These are phyloP conservation scores for Penicillium corylophilum DNA, from an alignment of 2,329 filamentous ascomycete species.

Conservation along the genomic window DNA sequence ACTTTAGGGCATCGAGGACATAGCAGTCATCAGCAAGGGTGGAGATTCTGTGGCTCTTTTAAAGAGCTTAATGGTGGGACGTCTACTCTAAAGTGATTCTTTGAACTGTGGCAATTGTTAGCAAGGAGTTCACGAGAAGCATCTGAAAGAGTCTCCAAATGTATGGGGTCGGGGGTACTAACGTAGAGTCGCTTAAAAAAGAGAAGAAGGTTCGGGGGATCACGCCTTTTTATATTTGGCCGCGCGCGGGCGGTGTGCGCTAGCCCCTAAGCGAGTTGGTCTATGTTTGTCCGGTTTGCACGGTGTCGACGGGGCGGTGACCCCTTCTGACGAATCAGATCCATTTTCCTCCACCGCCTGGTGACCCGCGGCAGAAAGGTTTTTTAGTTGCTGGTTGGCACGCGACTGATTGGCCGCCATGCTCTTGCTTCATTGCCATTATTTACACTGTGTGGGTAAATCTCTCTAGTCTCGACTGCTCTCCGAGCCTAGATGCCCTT, in stretches of 20 bases:
- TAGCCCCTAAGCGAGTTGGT: slow-evolving; percentile 33
- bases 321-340: neutral
- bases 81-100: slow-evolving; percentile 99
- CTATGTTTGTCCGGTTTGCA: slow-evolving; percentile 15
- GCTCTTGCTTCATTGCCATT: neutral
- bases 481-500: neutral
- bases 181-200: slow-evolving; percentile 48
- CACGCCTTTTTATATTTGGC: slow-evolving; percentile 29
- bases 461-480: neutral
- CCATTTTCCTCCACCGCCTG: neutral
- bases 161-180: slow-evolving; percentile 27
- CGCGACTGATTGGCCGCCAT: neutral
- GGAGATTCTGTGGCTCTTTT: slow-evolving; percentile 87
- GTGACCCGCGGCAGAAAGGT: slow-evolving; percentile 2
- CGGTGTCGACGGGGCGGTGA: neutral
- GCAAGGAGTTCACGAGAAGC: slow-evolving; percentile 18
- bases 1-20: slow-evolving; percentile 88
- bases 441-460: slow-evolving; percentile 6
- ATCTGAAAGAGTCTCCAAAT: neutral
- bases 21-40: slow-evolving; percentile 89
- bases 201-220: slow-evolving; percentile 27
- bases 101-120: slow-evolving; percentile 43
- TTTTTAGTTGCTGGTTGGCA: neutral
- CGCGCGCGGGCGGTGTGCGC: slow-evolving; percentile 4
- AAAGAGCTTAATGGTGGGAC: slow-evolving; percentile 85